phyloP scores from a whole-genome alignment of 192 early-diverging fungal species.

The Diversispora epigaea region DNA sequence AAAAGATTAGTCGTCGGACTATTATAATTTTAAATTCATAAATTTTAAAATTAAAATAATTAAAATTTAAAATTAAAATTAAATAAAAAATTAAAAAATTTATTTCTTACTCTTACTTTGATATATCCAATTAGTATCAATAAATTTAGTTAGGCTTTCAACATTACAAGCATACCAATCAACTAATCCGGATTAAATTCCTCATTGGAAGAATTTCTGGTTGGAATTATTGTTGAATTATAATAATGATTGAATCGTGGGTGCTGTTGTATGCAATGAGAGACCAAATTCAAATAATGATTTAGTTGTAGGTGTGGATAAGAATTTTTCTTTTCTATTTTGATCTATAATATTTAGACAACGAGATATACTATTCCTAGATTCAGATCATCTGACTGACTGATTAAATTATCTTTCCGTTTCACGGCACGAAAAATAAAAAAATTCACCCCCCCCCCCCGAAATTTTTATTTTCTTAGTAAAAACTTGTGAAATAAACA shows the following conservation, averaged over 20 bases:
- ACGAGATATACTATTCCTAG: no score
- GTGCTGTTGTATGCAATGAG: slow-evolving; percentile 68
- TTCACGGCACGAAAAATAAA: no score
- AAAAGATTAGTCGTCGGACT: no score
- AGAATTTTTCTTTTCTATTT: slow-evolving; percentile 46
- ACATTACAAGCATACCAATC: slow-evolving; percentile 68
- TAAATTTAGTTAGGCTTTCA: slow-evolving; percentile 44
- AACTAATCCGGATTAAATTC: slow-evolving; percentile 52
- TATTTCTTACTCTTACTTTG: not conserved
- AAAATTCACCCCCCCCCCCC: no score
- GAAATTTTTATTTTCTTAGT: no score
- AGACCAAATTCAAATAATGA: slow-evolving; percentile 71
- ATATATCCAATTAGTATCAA: slow-evolving; percentile 30
- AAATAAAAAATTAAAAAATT: no score
- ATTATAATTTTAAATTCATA: no score
- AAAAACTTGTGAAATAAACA: no score
- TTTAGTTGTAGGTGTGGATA: slow-evolving; percentile 44
- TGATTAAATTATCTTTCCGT: no score
- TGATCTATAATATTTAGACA: slow-evolving; percentile 69
- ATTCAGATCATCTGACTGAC: no score
- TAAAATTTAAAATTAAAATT: no score
- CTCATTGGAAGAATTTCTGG: slow-evolving; percentile 35
- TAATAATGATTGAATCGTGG: slow-evolving; percentile 84
- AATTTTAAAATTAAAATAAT: no score
- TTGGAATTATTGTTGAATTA: slow-evolving; percentile 63